Percentiles rank a stretch among this genome's conserved stretches.
Evolutionary conservation across 768 basidiomycete species (phyloP).

Genomic region (Pisolithus tinctorius): DNA sequence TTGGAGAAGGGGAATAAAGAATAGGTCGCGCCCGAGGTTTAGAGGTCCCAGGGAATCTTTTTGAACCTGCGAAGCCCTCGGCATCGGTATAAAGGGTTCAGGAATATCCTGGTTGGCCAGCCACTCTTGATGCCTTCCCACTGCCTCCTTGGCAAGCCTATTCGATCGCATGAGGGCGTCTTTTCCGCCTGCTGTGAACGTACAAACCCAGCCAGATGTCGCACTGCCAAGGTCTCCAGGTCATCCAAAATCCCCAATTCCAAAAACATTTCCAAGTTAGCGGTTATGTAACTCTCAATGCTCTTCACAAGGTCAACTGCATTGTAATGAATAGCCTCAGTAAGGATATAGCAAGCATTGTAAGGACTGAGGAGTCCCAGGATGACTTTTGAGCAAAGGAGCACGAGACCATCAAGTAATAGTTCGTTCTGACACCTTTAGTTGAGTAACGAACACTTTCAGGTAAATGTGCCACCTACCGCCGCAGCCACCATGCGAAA

Average conservation of each 20-base stretch:
- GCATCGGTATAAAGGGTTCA: conserved; percentile 36
- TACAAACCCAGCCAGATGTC: conserved; percentile 57
- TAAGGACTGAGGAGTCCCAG: conserved; percentile 57
- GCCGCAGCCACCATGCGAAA: conserved; percentile 83
- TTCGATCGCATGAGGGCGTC: conserved; percentile 60
- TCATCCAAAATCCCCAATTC: conserved; percentile 78
- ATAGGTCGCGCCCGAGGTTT: conserved; percentile 3
- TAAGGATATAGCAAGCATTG: conserved; percentile 76
- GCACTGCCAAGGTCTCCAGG: conserved; percentile 56
- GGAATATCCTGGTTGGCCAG: conserved; percentile 65
- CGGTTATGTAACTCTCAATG: conserved; percentile 72
- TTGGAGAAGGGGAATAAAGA: conserved; percentile 8
- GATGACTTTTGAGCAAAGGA: conserved; percentile 75
- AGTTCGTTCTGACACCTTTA: conserved; percentile 65
- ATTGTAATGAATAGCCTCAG: conserved; percentile 76
- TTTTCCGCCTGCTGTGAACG: conserved; percentile 55
- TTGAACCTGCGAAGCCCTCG: conserved; percentile 10
- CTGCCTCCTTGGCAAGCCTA: conserved; percentile 42
- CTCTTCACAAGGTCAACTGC: conserved; percentile 60
- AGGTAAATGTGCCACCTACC: conserved; percentile 35
- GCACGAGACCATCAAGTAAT: conserved; percentile 76
- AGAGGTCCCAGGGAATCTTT: conserved; percentile 28
- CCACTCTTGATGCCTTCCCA: conserved; percentile 67
- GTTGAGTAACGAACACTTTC: not conserved
- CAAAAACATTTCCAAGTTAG: conserved; percentile 82